Evolutionary conservation across 73 alveolate genomes (phyloP), one percentile per base, ranked within the genome.

Genomic region (Breviolum minutum): DNA sequence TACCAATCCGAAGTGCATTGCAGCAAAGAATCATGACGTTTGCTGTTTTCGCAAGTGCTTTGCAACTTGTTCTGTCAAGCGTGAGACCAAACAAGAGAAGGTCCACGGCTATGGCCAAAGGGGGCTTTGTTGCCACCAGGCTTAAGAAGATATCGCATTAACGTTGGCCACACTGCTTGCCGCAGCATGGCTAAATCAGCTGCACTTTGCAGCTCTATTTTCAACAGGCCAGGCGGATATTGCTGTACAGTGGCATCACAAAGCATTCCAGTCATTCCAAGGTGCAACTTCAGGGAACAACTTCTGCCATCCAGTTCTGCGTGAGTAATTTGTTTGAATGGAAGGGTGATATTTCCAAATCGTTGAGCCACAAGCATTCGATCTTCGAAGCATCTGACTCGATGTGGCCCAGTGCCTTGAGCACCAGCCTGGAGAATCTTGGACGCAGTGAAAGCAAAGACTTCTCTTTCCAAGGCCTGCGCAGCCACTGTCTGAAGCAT

Each of bases 1-100:
- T 8, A 71, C 19, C 81, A 17, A 20, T 71, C 7, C 81, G 26
- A 71, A 71, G 7, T 30, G 10, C 16, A 20, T 10, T 10, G 24
- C 24, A 77, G 16, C 63, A 20, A 13, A 77, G 87, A 61, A n/a
- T 62, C 87, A 29, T 40, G 87, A 26, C 87, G 24, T 66, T 66
- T 20, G 17, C 24, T 79, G 27, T 79, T n/a, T 10, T 32, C 87
- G 14, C 26, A 62, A 61, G 73, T 83, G 92, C 92, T 61, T 80
- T 80, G 88, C 88, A 80, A 77, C 63, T 71, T 40, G 71, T 40
- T 40, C 70, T 40, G 70, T 90, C 85, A 90, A 61, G 81, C 97
- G 63, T 90, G 97, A 22, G 97, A 71, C 97, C 97, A 90, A 90
- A 90, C 97, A 7, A 90, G 64, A 22, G 97, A 90, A 60, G 97